Percentiles rank a stretch among this genome's conserved stretches.
phyloP scores from a whole-genome alignment of 495 filamentous ascomycete species.

The Hypoxylon fragiforme region DNA sequence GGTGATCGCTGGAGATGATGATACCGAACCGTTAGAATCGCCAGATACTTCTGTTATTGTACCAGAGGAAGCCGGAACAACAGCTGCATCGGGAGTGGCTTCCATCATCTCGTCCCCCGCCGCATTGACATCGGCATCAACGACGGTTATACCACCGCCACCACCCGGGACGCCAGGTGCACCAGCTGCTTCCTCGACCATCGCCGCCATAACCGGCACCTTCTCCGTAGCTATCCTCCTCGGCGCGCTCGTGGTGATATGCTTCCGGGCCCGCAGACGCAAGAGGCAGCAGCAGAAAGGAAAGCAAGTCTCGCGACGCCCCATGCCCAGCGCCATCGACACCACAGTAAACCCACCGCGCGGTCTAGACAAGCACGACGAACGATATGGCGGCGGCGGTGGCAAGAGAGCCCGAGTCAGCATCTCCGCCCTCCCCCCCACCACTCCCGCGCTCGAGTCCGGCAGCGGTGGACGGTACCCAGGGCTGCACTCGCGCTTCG shows the following conservation, averaged over 20 bases:
- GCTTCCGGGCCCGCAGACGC: slow-evolving; percentile 20
- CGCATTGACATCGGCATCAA: neutral
- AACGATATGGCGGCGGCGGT: neutral
- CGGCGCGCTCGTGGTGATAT: slow-evolving; percentile 17
- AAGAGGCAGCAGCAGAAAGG: slow-evolving; percentile 12
- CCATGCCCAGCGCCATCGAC: slow-evolving; percentile 16
- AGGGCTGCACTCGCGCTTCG: slow-evolving; percentile 18
- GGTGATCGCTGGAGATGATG: neutral
- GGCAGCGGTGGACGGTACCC: neutral
- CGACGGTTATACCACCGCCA: neutral
- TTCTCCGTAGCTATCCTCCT: slow-evolving; percentile 25
- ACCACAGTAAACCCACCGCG: neutral
- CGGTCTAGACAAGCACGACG: neutral
- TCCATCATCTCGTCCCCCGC: neutral
- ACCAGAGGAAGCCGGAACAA: neutral
- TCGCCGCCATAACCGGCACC: slow-evolving; percentile 24
- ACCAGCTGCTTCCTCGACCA: slow-evolving; percentile 3
- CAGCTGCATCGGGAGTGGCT: neutral
- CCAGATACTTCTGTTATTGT: neutral
- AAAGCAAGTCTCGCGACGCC: neutral
- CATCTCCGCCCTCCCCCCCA: slow-evolving; percentile 9
- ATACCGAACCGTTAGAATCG: no score
- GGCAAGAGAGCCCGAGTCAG: slow-evolving; percentile 2
- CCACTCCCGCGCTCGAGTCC: slow-evolving; percentile 27
- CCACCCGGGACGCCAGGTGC: neutral